Evolutionary conservation across 768 basidiomycete species (phyloP), one percentile per base, ranked within the genome.

Genomic region (Xerocomellus chrysenteron): DNA sequence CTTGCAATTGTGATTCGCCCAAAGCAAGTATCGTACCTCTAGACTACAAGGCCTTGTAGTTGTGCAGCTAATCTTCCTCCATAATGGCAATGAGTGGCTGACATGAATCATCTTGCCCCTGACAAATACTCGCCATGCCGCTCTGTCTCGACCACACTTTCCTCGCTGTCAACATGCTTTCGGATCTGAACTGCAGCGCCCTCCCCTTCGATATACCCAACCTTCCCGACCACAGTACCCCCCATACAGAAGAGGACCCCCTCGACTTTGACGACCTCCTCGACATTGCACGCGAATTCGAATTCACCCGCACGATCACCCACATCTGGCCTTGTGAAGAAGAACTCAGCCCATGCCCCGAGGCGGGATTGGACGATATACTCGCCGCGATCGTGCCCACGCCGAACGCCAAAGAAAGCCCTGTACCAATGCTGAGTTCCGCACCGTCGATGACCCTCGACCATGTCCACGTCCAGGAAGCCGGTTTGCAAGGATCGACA

Each of bases 21-120:
- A 71, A 72, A 74, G 70, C 72, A 71, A 73, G 66, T 71, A 69
- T 69, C 69, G 72, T 72, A 72, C 71, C 73, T 74, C 71, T 73
- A 59, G 72, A 71, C 72, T 59, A 72, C 59, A 67, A 66, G 69
- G 71, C 69, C 62, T 7, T 42, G 39, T 1, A 2, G 30, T 3
- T 4, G 7, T 8, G 5, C 1, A 2, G 3, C 6, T 2, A 14
- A 7, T 7, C 11, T 33, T 37, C 19, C 4, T 24, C 4, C 4
- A 46, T 32, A 2, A 36, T 2, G 2, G n/a, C 43, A 9, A 8
- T 2, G 2, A 3, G 64, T 28, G 66, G 66, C 66, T 67, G 62
- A 67, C 66, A 8, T 26, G 35, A 9, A 36, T 44, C 19, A 6
- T 30, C 21, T 21, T 1, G 2, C 21, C 8, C 10, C 21, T 14